Base-by-base conservation (phyloP, 768 basidiomycete species). In the Phallus indusiatus region DNA sequence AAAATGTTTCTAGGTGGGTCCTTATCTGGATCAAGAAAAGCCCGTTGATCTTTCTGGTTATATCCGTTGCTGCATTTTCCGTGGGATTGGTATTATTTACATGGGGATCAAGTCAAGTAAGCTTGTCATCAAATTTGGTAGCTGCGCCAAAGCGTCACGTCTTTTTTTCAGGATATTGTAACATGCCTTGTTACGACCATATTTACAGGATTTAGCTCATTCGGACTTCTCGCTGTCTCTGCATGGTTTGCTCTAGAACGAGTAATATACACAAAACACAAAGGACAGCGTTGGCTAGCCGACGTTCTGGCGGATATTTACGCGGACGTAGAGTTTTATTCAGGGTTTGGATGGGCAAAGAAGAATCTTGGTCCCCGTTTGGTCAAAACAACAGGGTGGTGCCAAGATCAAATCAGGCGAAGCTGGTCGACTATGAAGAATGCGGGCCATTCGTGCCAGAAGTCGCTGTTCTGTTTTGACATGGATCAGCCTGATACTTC, bases 11-110 rank as follows among this genome's bases (percentile, higher is more conserved):
- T 47, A 55, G 54, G 55, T 88, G 86, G 85, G 85, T 88, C 48
- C 71, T 87, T 58, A 90, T 90, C 24, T 91, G 87, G 88, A 90
- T 90, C 73, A 90, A 90, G 67, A 76, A 88, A 36, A 88, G 87
- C 5, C 88, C 88, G 14, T 76, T 91, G 35, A 85, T 90, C 62
- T 89, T 90, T 73, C 80, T 90, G 50, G 88, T 90, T 60, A 76
- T 90, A 68, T 88, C 89, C 55, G 88, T 90, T 49, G 86, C 86
- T 46, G 86, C 85, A 70, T 91, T 91, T 71, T 90, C 86, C 0
- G 77, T 86, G 47, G 88, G 88, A 14, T 76, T 90, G 17, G 83
- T 85, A 65, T 79, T 85, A 48, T 90, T 90, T 66, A 78, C 86
- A 14, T 90, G 89, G 67, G 81, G 88, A 2, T 87, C 88, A 17